Evolutionary conservation across 768 basidiomycete genomes (phyloP).

Genomic region (Mycena latifolia): DNA sequence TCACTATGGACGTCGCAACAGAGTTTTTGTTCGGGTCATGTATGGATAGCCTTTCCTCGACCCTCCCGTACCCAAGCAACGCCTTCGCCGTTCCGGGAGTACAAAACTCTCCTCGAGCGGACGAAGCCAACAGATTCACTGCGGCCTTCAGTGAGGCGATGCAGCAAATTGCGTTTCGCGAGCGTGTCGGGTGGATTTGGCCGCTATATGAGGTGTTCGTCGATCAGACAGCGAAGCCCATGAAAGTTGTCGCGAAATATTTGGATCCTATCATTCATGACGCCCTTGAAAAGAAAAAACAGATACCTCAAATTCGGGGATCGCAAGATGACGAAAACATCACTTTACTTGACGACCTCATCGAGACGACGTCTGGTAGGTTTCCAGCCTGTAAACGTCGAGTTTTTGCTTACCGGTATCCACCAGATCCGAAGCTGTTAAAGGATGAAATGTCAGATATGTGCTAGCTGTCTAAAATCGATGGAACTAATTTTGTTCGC

Average conservation of each 20-base stretch:
- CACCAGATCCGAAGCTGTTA: slow-evolving; percentile 52
- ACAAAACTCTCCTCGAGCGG: too few relatives aligned
- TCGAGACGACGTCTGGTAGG: too few relatives aligned
- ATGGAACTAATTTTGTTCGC: background rate
- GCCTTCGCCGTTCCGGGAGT: slow-evolving; percentile 35
- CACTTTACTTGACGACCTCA: too few relatives aligned
- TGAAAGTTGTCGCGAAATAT: slow-evolving; percentile 52
- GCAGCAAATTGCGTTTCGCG: slow-evolving; percentile 50
- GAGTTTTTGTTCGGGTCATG: slow-evolving; percentile 67
- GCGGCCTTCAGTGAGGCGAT: slow-evolving; percentile 64
- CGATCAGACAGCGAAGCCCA: slow-evolving; percentile 59
- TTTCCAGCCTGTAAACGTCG: too few relatives aligned
- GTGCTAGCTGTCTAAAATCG: too few relatives aligned
- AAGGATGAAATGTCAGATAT: slow-evolving; percentile 58
- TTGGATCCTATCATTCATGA: slow-evolving; percentile 48
- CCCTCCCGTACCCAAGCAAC: slow-evolving; percentile 59
- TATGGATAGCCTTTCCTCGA: slow-evolving; percentile 60
- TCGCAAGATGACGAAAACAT: too few relatives aligned
- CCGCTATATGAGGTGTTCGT: slow-evolving; percentile 64
- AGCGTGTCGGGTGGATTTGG: slow-evolving; percentile 59
- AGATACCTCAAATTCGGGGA: too few relatives aligned
- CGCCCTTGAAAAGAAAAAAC: slow-evolving; percentile 39
- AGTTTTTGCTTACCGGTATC: too few relatives aligned
- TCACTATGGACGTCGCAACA: slow-evolving; percentile 70
- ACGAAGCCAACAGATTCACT: slow-evolving; percentile 47